Base-by-base conservation (phyloP, 148 eudicot species). In the Silene conica region DNA sequence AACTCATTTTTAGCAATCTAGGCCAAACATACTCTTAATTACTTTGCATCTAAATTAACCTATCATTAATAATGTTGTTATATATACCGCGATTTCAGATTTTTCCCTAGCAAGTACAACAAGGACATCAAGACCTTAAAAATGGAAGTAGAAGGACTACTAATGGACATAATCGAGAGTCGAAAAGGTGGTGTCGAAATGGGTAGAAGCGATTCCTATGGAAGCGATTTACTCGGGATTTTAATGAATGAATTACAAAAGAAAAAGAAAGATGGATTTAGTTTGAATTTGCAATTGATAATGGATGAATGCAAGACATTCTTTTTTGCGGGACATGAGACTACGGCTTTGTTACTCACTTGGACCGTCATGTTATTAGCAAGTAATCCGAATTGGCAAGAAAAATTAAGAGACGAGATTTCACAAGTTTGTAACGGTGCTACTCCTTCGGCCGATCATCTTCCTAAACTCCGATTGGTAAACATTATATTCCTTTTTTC, bases 271-370 rank as follows among this genome's bases (percentile, higher is more conserved):
- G 80, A 76, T 0, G 87, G 82, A 19, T 86, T 79, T 65, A 77
- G 79, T 64, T 70, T 90, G 69, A 91, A 88, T 69, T 57, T 86
- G 73, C 98, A 92, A 69, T 23, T 95, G 21, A 90, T 95, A 7
- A 93, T 93, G 98, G 96, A 93, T 67, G 98, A 93, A 76, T 89
- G 92, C 86, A 93, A 93, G 52, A 93, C 98, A 0, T 93, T 93
- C 83, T 90, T 90, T 31, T 93, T 93, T 41, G 91, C 96, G 1
- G 98, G 98, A 23, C 90, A 93, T 70, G 96, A 93, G 3, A 93
- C 98, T 1, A 87, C 96, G 0, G 88, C 98, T 6, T 83, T 90
- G 2, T 76, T 90, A 73, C 91, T 93, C 68, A 93, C 96, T 28
- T 93, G 98, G 98, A 89, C 98, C 0, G 61, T 85, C 56, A 93